Evolutionary conservation across 768 basidiomycete species (phyloP), one percentile per base, ranked within the genome.

Genomic region (Epithele typhae): DNA sequence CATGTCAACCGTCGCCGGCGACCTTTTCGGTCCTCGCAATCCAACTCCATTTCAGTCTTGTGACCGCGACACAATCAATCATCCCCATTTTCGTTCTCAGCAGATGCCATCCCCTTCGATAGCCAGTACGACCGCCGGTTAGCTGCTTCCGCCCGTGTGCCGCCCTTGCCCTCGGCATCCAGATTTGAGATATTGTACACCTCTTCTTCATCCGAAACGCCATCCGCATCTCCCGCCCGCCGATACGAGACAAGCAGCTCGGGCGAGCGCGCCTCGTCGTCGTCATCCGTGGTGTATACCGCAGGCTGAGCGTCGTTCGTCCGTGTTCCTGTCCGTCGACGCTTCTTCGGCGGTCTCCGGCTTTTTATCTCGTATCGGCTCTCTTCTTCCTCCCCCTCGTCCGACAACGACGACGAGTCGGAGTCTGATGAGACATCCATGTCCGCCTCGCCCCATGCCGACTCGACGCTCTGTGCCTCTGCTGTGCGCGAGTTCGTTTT

Each of bases 61-160:
- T 14, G 14, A 14, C 27, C 8, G 8, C 27, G 27, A 30, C 27
- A 30, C 8, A 36, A 50, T 52, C 40, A 44, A 19, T 52, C 58
- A 45, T 58, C 59, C 22, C 19, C 34, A 30, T 25, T 43, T 9
- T 64, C 56, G 43, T 62, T 52, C 36, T 62, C 52, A 60, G 53
- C 43, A 59, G 60, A 60, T 57, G 61, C 25, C 68, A 69, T 55
- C 63, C 61, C 5, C 48, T 83, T 85, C 18, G 78, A 76, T 36
- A 81, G 54, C 83, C 81, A 82, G 59, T 75, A 83, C 4, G 71
- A 72, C 46, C 79, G 70, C 25, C 68, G 73, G 48, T 59, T 67
- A 36, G 56, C 67, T 9, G 49, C 36, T 12, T 57, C 53, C 25
- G 43, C 25, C 11, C 48, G 30, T 59, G 61, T 43, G 59, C 61